A percentile compares a stretch with the other conserved stretches of the same genome.
phyloP scores from a whole-genome alignment of 2,329 filamentous ascomycete genomes.

The Pochonia chlamydosporia region DNA sequence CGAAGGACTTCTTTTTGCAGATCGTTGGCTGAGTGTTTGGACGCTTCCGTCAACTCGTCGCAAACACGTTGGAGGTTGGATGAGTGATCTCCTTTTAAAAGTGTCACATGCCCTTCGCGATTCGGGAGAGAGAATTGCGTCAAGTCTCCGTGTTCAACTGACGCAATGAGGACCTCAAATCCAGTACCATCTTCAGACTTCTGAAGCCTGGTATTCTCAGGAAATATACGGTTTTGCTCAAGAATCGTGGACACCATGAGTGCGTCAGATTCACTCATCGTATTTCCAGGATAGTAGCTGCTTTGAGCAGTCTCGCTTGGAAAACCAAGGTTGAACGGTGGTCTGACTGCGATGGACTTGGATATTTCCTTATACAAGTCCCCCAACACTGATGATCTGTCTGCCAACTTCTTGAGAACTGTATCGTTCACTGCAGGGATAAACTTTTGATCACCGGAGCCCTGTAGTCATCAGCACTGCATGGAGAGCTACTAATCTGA shows the following conservation, averaged over 20 bases:
- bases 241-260: conserved; percentile 43
- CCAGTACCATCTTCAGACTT: conserved; percentile 15
- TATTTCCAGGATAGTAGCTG: conserved; percentile 48
- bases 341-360: conserved; percentile 30
- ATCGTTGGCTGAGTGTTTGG: conserved; percentile 44
- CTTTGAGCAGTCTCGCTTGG: conserved; percentile 45
- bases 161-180: conserved; percentile 41
- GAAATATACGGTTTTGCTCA: conserved; percentile 41
- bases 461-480: conserved; percentile 18
- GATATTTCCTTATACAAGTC: conserved; percentile 36
- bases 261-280: conserved; percentile 48
- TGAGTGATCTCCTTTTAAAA: conserved; percentile 48
- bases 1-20: conserved; percentile 45
- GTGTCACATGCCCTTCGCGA: conserved; percentile 5
- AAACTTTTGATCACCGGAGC: conserved; percentile 57
- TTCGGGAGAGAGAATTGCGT: background rate
- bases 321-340: conserved; percentile 51
- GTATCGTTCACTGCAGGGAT: conserved; percentile 40
- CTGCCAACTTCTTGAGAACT: conserved; percentile 36
- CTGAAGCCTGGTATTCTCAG: conserved; percentile 52
- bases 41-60: conserved; percentile 39
- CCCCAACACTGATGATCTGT: conserved; percentile 15
- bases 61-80: conserved; percentile 44
- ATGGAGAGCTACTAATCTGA: too few relatives aligned
- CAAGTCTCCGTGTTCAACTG: conserved; percentile 14